These are phyloP conservation scores for Kwoniella europaea DNA, from an alignment of 768 basidiomycete species.

Conservation along the genomic window DNA sequence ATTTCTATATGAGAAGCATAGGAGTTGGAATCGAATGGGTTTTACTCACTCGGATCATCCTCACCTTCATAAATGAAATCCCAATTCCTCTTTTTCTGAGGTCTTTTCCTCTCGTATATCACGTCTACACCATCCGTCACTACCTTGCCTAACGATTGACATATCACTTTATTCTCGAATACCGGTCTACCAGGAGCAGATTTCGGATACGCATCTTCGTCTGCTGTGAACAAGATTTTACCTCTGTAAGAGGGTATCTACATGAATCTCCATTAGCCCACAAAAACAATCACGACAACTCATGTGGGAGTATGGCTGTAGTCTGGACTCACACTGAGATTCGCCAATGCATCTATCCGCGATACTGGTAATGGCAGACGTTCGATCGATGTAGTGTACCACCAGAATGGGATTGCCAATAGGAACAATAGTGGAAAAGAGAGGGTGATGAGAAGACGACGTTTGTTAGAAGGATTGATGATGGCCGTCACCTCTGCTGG, in stretches of 20 bases:
- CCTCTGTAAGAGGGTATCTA: conserved; percentile 29
- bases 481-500: conserved; percentile 32
- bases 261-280: background rate
- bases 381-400: conserved; percentile 87
- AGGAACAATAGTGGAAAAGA: conserved; percentile 81
- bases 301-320: background rate
- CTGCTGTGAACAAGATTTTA: conserved; percentile 45
- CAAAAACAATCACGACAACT: background rate
- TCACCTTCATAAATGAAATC: conserved; percentile 34
- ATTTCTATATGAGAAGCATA: no score
- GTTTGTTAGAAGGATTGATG: conserved; percentile 46
- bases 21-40: background rate
- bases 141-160: conserved; percentile 30
- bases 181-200: conserved; percentile 30
- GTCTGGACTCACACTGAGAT: conserved; percentile 50
- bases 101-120: conserved; percentile 33
- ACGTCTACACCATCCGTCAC: conserved; percentile 39
- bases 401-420: conserved; percentile 87
- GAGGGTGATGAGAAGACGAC: conserved; percentile 58
- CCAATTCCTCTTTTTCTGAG: conserved; percentile 38
- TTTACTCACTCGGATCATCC: conserved; percentile 17
- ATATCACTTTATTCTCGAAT: conserved; percentile 26
- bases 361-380: conserved; percentile 72
- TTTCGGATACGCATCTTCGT: conserved; percentile 37
- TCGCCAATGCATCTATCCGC: conserved; percentile 64